A percentile compares a stretch with the other conserved stretches of the same genome.
Evolutionary conservation across 2,329 filamentous ascomycete genomes (phyloP).

Genomic region (Pestalotiopsis sp.): DNA sequence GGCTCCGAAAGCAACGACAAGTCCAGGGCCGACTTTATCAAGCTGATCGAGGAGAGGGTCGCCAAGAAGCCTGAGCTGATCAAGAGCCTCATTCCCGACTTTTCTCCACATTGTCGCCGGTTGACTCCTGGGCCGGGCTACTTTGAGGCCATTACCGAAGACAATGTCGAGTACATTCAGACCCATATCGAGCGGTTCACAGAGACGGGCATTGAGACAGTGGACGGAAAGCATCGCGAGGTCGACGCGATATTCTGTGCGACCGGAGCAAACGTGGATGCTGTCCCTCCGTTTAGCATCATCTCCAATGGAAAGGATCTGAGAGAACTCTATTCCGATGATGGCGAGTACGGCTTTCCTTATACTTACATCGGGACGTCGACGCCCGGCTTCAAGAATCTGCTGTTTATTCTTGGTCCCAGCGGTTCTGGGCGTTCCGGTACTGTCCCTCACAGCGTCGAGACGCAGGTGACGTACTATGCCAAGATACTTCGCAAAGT

Average conservation of each 20-base stretch:
- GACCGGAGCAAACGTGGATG: constrained; percentile 66
- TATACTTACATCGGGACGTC: constrained; percentile 69
- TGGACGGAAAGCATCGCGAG: constrained; percentile 56
- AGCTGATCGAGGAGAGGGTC: constrained; percentile 58
- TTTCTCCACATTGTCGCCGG: constrained; percentile 65
- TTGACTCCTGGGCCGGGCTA: constrained; percentile 70
- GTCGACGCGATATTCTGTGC: constrained; percentile 71
- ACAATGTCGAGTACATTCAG: constrained; percentile 65
- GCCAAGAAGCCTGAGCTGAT: constrained; percentile 57
- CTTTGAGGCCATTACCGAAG: constrained; percentile 63
- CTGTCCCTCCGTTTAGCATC: constrained; percentile 64
- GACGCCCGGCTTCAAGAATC: constrained; percentile 68
- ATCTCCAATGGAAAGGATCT: constrained; percentile 57
- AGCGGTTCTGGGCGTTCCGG: constrained; percentile 63
- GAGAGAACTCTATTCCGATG: constrained; percentile 56
- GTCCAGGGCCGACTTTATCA: constrained; percentile 48
- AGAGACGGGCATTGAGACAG: constrained; percentile 60
- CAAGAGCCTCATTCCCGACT: constrained; percentile 61
- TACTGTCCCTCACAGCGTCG: constrained; percentile 68
- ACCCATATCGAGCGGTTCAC: constrained; percentile 62
- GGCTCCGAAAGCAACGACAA: constrained; percentile 51
- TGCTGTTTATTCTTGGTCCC: constrained; percentile 67
- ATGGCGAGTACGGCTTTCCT: constrained; percentile 61
- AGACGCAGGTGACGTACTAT: constrained; percentile 67
- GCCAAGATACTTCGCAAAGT: constrained; percentile 71